Base-by-base conservation (phyloP, 208 protist genomes). In the Trypanosoma rangeli region DNA sequence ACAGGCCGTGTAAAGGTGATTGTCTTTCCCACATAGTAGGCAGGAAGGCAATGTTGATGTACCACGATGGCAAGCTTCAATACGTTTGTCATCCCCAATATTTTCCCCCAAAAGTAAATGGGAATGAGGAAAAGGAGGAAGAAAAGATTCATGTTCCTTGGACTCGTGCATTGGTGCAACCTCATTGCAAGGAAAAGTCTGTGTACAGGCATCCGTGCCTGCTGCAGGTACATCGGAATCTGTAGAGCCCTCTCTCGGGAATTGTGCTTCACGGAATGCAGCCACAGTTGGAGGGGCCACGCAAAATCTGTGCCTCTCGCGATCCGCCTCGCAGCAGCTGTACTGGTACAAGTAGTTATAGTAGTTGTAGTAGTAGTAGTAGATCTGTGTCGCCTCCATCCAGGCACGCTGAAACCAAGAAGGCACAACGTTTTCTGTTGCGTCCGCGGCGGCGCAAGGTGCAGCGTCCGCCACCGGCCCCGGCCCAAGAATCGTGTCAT, bases 1-100 rank as follows among this genome's bases (percentile, higher is more conserved):
- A 61, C 83, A 88, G 24, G n/a, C 59, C 8, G 70, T 61, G 77
- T 88, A 88, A 16, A 54, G 31, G 58, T 88, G 83, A 7, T 59
- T 68, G 3, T 18, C 10, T 28, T 56, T 64, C 33, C 83, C 79
- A 69, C 83, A 88, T 39, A 85, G 59, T 3, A 85, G 42, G 50
- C 83, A 88, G n/a, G 62, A 68, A 48, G 44, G 54, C 28, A 10
- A 16, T 46, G 50, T 7, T 18, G 16, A 8, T 4, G 42, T 28
- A 39, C 35, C n/a, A 10, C 55, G 29, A 29, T 66, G 37, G 42
- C 60, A 67, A 22, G 35, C 12, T 18, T 63, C 35, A 26, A 55
- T 50, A 31, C 3, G 49, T 18, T 35, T 15, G 20, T 26, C 13
- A 26, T 50, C 44, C 46, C 20, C 12, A 24, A 26, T 42, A 18